Evolutionary conservation across 2,329 filamentous ascomycete genomes (phyloP).

Genomic region (Exophiala sp.): DNA sequence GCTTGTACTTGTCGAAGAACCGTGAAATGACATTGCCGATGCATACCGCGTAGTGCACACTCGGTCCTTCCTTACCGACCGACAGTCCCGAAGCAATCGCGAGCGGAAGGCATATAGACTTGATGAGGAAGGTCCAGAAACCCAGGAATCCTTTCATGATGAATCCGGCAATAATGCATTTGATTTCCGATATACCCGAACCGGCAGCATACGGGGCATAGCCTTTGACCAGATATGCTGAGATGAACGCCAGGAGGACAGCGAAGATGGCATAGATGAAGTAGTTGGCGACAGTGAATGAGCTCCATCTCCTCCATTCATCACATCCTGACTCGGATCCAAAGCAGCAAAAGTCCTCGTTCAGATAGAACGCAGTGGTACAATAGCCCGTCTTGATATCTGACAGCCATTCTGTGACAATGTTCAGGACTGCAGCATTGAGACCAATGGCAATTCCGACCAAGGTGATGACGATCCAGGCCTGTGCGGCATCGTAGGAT

Average conservation of each 20-base stretch:
- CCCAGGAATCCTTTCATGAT: constrained; percentile 98
- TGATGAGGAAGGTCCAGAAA: constrained; percentile 87
- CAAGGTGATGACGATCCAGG: constrained; percentile 94
- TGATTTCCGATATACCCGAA: constrained; percentile 97
- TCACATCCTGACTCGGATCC: constrained; percentile 84
- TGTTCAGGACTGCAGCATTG: constrained; percentile 90
- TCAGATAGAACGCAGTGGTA: constrained; percentile 91
- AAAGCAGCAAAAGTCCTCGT: constrained; percentile 98
- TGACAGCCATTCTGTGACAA: constrained; percentile 92
- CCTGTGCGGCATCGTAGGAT: constrained; percentile 92
- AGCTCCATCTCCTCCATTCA: constrained; percentile 87
- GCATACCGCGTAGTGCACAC: constrained; percentile 98
- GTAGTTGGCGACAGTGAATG: constrained; percentile 75
- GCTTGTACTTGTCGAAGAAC: constrained; percentile 86
- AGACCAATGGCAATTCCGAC: constrained; percentile 88
- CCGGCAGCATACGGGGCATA: constrained; percentile 96
- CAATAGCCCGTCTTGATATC: constrained; percentile 97
- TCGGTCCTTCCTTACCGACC: constrained; percentile 94
- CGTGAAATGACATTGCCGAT: constrained; percentile 94
- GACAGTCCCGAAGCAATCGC: constrained; percentile 92
- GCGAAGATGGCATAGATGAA: constrained; percentile 83
- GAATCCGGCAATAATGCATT: constrained; percentile 97
- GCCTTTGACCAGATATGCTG: constrained; percentile 79
- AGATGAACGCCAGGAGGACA: constrained; percentile 74
- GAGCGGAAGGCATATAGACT: constrained; percentile 83